Evolutionary conservation across 495 filamentous ascomycete species (phyloP), one percentile per base, ranked within the genome.

Genomic region (Penicillium longicatenatum): DNA sequence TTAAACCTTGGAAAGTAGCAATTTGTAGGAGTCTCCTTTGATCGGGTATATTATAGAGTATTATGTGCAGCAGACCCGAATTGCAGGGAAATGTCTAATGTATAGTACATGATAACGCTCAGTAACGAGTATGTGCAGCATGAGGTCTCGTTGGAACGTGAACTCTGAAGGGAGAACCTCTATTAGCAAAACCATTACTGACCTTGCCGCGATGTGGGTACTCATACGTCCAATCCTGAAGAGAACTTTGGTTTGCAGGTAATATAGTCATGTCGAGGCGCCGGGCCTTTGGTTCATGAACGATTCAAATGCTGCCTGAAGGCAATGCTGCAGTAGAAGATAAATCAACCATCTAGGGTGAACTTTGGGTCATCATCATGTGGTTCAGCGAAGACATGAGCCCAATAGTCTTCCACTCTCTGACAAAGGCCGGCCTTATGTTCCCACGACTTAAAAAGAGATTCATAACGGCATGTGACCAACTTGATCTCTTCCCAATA

Each of bases 401-500:
- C 53, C 75, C 75, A 79, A 48, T 76, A 76, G 26, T 64, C 63
- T 35, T 75, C 66, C n/a, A 75, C 65, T 44, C 58, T 72, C 19
- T 65, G 47, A 58, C 76, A 79, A 6, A 76, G 59, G 3, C 69
- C 71, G 6, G 57, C 55, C 49, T 76, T 76, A 31, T 66, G 52
- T 33, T 66, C 50, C 77, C 76, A 81, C 1, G 75, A 71, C 30
- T 67, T 67, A 50, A 81, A 75, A 8, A 67, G 54, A 1, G 54
- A 60, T 37, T 78, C 73, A 1, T 73, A 68, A 21, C 75, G 61
- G 57, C 81, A 84, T 59, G 76, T 80, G 20, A 80, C 68, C 63
- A 70, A 73, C 50, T 74, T 74, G 44, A 82, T 72, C 49, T 79
- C 79, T 57, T 78, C 70, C 82, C 82, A 86, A 60, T 83, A 69